These are phyloP conservation scores for Saccharomycopsis selenospora DNA, from an alignment of 805 yeast genomes.

Conservation along the genomic window DNA sequence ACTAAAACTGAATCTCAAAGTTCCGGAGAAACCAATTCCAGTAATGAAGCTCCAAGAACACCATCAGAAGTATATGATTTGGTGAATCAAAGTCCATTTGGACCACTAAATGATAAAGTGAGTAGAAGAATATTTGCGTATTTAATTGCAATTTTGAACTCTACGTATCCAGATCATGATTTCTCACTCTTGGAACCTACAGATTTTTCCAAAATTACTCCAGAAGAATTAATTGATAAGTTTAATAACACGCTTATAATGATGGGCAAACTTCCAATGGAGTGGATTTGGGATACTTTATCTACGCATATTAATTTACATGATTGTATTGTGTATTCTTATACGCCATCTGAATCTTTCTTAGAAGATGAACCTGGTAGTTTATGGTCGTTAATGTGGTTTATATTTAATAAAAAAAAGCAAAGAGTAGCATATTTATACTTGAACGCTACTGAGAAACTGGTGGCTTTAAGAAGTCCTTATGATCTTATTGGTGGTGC, in stretches of 20 bases:
- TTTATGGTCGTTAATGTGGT: constrained; percentile 80
- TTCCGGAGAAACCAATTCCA: not conserved
- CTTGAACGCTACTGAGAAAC: constrained; percentile 41
- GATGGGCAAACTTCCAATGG: constrained; percentile 46
- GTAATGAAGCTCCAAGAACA: constrained; percentile 10
- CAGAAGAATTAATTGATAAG: constrained; percentile 47
- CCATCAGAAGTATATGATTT: constrained; percentile 16
- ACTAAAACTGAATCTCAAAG: not conserved
- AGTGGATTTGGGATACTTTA: constrained; percentile 84
- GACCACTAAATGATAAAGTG: constrained; percentile 80
- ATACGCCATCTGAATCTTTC: constrained; percentile 45
- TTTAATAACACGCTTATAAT: constrained; percentile 74
- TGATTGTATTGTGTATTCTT: constrained; percentile 33
- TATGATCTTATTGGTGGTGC: constrained; percentile 8
- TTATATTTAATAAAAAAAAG: constrained; percentile 81
- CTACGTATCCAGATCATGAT: constrained; percentile 94
- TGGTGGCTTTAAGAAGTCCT: constrained; percentile 17
- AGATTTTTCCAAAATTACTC: constrained; percentile 50
- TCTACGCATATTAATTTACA: constrained; percentile 72
- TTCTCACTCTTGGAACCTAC: constrained; percentile 79
- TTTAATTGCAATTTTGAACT: constrained; percentile 80
- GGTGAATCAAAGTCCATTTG: constrained; percentile 60
- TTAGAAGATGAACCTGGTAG: constrained; percentile 57
- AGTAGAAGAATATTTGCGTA: constrained; percentile 87
- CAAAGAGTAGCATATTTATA: constrained; percentile 87